A percentile compares a stretch with the other conserved stretches of the same genome.
phyloP scores from a whole-genome alignment of 2,329 filamentous ascomycete genomes.

The Colletotrichum sp. region DNA sequence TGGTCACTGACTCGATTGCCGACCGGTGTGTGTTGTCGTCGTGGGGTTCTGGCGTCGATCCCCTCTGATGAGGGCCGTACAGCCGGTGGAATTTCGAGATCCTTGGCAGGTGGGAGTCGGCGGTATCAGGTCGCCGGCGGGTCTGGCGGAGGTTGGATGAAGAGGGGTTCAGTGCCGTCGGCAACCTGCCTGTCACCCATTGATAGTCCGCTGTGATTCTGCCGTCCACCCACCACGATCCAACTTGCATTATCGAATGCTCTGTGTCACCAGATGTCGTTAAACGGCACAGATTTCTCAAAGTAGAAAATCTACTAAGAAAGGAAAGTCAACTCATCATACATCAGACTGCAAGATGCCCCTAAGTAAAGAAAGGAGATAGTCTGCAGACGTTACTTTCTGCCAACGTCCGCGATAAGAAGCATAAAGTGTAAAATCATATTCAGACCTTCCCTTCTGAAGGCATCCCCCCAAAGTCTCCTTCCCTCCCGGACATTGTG shows the following conservation, averaged over 20 bases:
- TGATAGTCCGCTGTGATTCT: not conserved
- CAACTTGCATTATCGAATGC: not conserved
- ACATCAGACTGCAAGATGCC: not conserved
- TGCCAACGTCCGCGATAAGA: not conserved
- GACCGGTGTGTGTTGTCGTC: not conserved
- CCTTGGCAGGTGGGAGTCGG: not conserved
- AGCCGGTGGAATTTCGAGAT: not conserved
- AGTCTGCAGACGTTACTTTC: not conserved
- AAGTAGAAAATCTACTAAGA: not conserved
- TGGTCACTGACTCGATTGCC: not conserved
- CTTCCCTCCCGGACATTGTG: not conserved
- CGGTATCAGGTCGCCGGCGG: not conserved
- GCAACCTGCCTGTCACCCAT: not conserved
- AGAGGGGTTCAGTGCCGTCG: not conserved
- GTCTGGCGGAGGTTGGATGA: not conserved
- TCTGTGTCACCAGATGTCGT: not conserved
- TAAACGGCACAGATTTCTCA: not conserved
- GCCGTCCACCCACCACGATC: rapidly evolving
- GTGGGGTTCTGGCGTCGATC: not conserved
- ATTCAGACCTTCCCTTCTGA: not conserved
- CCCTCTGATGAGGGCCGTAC: rapidly evolving
- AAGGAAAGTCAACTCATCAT: not conserved
- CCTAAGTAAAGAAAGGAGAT: not conserved
- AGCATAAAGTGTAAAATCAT: not conserved
- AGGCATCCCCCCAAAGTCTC: not conserved